Conservation (phyloP, 805 yeast genomes). For the Saccharomycopsis fodiens region DNA sequence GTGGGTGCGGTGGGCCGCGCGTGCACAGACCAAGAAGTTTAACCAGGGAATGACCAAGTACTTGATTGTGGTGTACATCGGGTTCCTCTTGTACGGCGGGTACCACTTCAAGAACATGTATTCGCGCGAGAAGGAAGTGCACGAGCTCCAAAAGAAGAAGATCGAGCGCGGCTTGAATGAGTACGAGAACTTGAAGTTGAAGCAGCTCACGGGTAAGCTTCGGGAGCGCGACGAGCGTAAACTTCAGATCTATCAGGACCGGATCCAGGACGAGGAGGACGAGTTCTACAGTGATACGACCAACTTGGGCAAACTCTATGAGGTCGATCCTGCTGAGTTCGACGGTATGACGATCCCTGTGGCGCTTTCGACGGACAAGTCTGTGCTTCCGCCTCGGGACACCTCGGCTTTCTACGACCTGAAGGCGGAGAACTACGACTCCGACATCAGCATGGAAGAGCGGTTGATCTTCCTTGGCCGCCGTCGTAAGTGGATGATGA, state of each 20-base stretch:
- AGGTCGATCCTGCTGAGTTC: constrained; percentile 15
- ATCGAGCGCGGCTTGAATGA: constrained; percentile 37
- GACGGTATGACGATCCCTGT: constrained; percentile 19
- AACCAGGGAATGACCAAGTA: constrained; percentile 56
- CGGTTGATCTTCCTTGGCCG: constrained; percentile 38
- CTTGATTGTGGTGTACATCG: constrained; percentile 51
- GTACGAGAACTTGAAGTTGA: constrained; percentile 55
- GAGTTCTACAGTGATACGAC: constrained; percentile 18
- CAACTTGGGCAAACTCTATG: constrained; percentile 28
- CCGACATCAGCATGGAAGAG: constrained; percentile 57
- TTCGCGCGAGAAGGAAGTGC: constrained; percentile 54
- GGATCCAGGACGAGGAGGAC: constrained; percentile 33
- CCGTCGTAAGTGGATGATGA: constrained; percentile 74
- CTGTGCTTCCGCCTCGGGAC: constrained; percentile 64
- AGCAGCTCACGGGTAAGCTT: constrained; percentile 50
- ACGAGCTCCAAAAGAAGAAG: constrained; percentile 33
- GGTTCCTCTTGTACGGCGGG: constrained; percentile 51
- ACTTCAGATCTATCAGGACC: constrained; percentile 48
- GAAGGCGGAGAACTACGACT: constrained; percentile 76
- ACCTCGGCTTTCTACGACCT: constrained; percentile 73
- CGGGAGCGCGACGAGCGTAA: constrained; percentile 59
- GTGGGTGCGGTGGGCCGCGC: constrained; percentile 45
- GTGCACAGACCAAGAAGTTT: constrained; percentile 46
- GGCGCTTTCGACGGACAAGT: constrained; percentile 14
- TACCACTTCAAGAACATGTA: constrained; percentile 61